A percentile compares a stretch with the other conserved stretches of the same genome.
phyloP scores from a whole-genome alignment of 108 stramenopile genomes.

The Nitzschia sp. region DNA sequence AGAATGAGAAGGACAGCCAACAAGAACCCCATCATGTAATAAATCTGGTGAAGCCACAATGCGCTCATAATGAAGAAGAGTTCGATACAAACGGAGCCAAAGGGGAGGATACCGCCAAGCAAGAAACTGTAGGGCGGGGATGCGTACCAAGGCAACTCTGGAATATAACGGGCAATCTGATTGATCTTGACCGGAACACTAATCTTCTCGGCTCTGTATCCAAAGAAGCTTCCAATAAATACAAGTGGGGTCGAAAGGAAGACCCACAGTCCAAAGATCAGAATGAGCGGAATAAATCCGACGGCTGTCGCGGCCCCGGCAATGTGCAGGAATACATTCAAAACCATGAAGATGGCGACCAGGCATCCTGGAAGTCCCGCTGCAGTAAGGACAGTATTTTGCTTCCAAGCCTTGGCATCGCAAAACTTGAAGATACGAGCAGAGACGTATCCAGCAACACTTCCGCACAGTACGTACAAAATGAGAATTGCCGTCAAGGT shows the following conservation, averaged over 20 bases:
- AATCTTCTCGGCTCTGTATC: constrained; percentile 84
- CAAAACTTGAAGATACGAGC: constrained; percentile 93
- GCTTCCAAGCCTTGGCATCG: constrained; percentile 80
- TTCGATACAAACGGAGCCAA: constrained; percentile 97
- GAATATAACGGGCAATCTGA: constrained; percentile 92
- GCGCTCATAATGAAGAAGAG: constrained; percentile 98
- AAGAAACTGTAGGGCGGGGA: constrained; percentile 52
- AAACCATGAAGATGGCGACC: constrained; percentile 80
- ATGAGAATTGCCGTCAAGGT: constrained; percentile 87
- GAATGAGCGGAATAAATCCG: constrained; percentile 83
- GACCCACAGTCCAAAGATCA: constrained; percentile 84
- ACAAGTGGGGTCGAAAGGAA: constrained; percentile 89
- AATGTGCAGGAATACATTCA: constrained; percentile 81
- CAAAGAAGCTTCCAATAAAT: constrained; percentile 94
- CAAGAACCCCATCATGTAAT: constrained; percentile 99
- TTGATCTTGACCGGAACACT: constrained; percentile 87
- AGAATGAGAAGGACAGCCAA: constrained; percentile 93
- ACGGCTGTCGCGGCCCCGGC: constrained; percentile 90
- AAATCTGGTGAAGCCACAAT: constrained; percentile 96
- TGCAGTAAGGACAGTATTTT: constrained; percentile 82
- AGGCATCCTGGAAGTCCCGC: constrained; percentile 78
- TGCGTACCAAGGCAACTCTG: constrained; percentile 89
- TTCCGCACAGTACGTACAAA: constrained; percentile 90
- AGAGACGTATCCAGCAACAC: constrained; percentile 85
- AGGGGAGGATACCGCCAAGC: constrained; percentile 93